phyloP scores from a whole-genome alignment of 768 basidiomycete species.

The Tricholoma hemisulphureum region DNA sequence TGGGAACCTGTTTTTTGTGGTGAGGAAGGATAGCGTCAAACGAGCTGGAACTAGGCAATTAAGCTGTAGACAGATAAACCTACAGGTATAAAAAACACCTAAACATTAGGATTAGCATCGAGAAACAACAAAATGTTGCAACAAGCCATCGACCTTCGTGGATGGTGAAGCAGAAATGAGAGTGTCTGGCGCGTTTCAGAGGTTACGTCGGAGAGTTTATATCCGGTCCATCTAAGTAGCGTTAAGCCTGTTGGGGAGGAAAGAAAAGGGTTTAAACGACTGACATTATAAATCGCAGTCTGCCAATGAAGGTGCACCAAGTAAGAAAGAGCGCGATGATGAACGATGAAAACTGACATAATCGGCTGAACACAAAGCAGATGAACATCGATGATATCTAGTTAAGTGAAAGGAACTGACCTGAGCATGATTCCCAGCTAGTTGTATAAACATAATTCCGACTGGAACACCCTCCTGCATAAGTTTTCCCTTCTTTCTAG shows the following conservation, averaged over 20 bases:
- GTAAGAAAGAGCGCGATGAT: not conserved
- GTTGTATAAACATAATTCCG: constrained; percentile 56
- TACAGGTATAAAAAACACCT: constrained; percentile 67
- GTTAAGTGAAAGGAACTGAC: constrained; percentile 37
- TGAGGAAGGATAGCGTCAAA: not conserved
- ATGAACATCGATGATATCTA: not conserved
- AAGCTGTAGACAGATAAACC: constrained; percentile 7
- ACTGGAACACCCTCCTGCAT: constrained; percentile 28
- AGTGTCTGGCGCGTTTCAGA: constrained; percentile 54
- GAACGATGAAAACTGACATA: constrained; percentile 43
- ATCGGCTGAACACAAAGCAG: constrained; percentile 46
- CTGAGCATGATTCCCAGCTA: constrained; percentile 77
- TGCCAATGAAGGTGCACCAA: constrained; percentile 18
- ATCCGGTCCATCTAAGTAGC: constrained; percentile 56
- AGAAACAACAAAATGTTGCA: not conserved
- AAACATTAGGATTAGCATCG: not conserved
- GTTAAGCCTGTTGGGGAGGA: not conserved
- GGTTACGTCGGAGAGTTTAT: constrained; percentile 43
- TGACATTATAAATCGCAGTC: constrained; percentile 63
- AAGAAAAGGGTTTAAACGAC: constrained; percentile 9
- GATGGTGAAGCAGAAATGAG: constrained; percentile 76
- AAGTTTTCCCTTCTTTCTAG: not conserved
- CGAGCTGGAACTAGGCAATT: not conserved
- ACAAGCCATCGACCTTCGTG: constrained; percentile 48
- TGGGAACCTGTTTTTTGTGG: constrained; percentile 49